Percentiles rank a stretch among this genome's conserved stretches.
Conservation (phyloP, 192 early-diverging fungal species). For the Oehlia diaphana region DNA sequence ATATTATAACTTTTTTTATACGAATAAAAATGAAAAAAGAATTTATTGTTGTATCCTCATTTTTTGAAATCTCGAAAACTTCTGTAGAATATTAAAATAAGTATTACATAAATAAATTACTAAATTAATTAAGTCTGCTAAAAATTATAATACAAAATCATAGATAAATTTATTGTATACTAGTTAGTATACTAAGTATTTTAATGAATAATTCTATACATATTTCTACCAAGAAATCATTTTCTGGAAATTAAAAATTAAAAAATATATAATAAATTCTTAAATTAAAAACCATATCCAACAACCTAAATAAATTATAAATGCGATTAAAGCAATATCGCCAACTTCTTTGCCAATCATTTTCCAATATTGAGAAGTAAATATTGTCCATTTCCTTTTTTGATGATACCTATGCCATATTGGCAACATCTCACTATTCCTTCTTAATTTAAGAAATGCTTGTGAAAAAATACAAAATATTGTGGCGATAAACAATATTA, state of each 20-base stretch:
- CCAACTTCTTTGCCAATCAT: neutral
- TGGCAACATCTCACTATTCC: neutral
- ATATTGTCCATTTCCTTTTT: neutral
- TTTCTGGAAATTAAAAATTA: neutral
- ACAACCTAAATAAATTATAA: slow-evolving; percentile 12
- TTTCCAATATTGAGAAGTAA: slow-evolving; percentile 15
- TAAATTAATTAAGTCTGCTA: too few relatives aligned
- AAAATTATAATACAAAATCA: too few relatives aligned
- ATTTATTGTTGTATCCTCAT: too few relatives aligned
- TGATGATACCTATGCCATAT: slow-evolving; percentile 14
- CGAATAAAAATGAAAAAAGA: too few relatives aligned
- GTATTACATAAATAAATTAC: too few relatives aligned
- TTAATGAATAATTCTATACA: neutral
- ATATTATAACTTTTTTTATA: too few relatives aligned
- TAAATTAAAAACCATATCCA: slow-evolving; percentile 21
- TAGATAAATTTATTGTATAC: too few relatives aligned
- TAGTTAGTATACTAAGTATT: too few relatives aligned
- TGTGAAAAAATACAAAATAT: slow-evolving; percentile 33
- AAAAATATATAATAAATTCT: neutral
- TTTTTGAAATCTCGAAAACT: too few relatives aligned
- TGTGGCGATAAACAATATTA: slow-evolving; percentile 20
- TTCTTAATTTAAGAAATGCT: slow-evolving; percentile 11
- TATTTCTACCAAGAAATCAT: neutral
- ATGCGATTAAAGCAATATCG: neutral
- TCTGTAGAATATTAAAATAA: too few relatives aligned